phyloP scores from a whole-genome alignment of 768 basidiomycete species.

The Tulasnella sp. region DNA sequence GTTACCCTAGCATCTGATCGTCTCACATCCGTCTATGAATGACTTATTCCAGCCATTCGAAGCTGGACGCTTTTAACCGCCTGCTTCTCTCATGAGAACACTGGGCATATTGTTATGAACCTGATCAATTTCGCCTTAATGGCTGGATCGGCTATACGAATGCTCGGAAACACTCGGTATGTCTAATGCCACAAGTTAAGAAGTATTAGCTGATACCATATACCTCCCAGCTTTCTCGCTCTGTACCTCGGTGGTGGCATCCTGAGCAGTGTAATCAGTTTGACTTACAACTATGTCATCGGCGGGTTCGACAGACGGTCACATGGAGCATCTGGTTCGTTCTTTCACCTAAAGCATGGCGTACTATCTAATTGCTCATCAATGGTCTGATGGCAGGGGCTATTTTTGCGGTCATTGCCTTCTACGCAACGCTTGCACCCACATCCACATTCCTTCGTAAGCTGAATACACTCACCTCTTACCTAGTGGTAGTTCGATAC shows the following conservation, averaged over 20 bases:
- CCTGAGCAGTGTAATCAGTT: constrained; percentile 12
- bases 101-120: constrained; percentile 13
- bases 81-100: constrained; percentile 13
- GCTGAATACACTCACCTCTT: background rate
- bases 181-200: background rate
- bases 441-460: constrained; percentile 6
- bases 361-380: background rate
- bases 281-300: background rate
- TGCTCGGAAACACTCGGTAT: constrained; percentile 13
- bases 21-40: background rate
- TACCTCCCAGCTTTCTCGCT: constrained; percentile 8
- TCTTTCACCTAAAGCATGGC: background rate
- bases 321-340: constrained; percentile 19
- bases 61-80: constrained; percentile 18
- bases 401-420: constrained; percentile 3
- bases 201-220: background rate
- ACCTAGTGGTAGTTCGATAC: background rate
- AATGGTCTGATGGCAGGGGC: background rate
- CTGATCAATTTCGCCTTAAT: constrained; percentile 16
- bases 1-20: background rate
- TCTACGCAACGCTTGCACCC: constrained; percentile 5
- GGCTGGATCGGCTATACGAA: background rate
- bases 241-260: constrained; percentile 17
- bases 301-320: background rate
- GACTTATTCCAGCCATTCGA: background rate